Conservation (phyloP, 495 filamentous ascomycete species). For the Massariosphaeria phaeospora region DNA sequence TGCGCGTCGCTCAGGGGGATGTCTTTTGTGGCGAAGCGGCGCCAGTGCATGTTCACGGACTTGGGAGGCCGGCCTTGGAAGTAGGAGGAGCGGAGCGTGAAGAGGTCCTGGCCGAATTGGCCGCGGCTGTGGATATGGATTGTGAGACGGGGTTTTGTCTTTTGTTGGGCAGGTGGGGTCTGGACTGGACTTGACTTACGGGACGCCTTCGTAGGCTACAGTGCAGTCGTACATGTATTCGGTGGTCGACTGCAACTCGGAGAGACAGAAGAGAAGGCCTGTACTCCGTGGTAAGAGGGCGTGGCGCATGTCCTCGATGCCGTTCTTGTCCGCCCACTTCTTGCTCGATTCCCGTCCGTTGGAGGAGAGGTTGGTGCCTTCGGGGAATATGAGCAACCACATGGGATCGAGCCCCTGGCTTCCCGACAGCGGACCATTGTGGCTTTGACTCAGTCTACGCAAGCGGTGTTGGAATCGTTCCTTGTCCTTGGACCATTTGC, state of each 20-base stretch:
- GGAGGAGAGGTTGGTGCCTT: conserved; percentile 71
- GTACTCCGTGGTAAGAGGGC: conserved; percentile 69
- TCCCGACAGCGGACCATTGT: conserved; percentile 51
- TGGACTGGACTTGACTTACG: conserved; percentile 49
- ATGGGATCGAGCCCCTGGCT: conserved; percentile 61
- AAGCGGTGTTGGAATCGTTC: conserved; percentile 63
- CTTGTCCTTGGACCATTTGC: conserved; percentile 76
- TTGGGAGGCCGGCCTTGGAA: conserved; percentile 73
- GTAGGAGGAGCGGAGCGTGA: conserved; percentile 66
- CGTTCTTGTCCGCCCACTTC: conserved; percentile 64
- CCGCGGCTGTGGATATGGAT: conserved; percentile 51
- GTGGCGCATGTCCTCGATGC: conserved; percentile 62
- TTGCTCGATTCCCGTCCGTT: conserved; percentile 60
- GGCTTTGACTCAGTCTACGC: conserved; percentile 56
- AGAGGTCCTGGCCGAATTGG: conserved; percentile 69
- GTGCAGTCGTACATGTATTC: conserved; percentile 85
- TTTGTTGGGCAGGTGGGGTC: not conserved
- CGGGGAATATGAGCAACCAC: conserved; percentile 82
- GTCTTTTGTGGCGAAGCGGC: conserved; percentile 59
- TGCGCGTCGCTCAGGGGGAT: conserved; percentile 63
- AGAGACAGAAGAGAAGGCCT: conserved; percentile 68
- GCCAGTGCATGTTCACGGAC: conserved; percentile 82
- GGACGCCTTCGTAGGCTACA: conserved; percentile 75
- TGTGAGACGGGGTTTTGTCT: not conserved
- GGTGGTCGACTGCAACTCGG: conserved; percentile 63